Evolutionary conservation across 176 grass and related monocot species (phyloP).

Genomic region (Paspalum notatum): DNA sequence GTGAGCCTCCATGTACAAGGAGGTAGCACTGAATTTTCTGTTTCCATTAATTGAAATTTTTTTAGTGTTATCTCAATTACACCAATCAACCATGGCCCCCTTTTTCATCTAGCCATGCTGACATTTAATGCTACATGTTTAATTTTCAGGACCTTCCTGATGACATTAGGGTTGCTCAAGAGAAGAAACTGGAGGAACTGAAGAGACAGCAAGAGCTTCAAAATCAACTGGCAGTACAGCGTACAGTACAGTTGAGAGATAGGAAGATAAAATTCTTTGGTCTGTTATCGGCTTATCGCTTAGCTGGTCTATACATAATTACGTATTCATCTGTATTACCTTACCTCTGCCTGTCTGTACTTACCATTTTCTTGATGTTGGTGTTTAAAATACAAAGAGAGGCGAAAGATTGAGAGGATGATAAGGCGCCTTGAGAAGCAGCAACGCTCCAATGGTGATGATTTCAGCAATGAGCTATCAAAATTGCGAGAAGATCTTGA

Average conservation of each 20-base stretch:
- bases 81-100: background rate
- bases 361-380: conserved; percentile 29
- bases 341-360: conserved; percentile 20
- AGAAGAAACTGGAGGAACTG: conserved; percentile 93
- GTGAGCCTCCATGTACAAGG: background rate
- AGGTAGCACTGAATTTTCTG: background rate
- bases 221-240: conserved; percentile 68
- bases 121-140: conserved; percentile 38
- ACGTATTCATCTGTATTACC: conserved; percentile 3
- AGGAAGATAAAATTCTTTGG: conserved; percentile 97
- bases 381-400: conserved; percentile 70
- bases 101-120: conserved; percentile 9
- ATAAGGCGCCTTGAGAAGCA: conserved; percentile 97
- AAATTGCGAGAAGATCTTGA: conserved; percentile 88
- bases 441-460: conserved; percentile 72
- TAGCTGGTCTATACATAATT: background rate
- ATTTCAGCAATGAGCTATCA: conserved; percentile 65
- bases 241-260: conserved; percentile 79
- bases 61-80: background rate
- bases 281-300: conserved; percentile 13
- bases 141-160: conserved; percentile 70
- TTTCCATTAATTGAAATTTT: background rate
- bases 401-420: conserved; percentile 95
- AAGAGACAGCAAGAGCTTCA: conserved; percentile 91
- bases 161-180: conserved; percentile 83